These are phyloP conservation scores for Puccinia sorghi DNA, from an alignment of 1,284 basidiomycete species.

Conservation along the genomic window DNA sequence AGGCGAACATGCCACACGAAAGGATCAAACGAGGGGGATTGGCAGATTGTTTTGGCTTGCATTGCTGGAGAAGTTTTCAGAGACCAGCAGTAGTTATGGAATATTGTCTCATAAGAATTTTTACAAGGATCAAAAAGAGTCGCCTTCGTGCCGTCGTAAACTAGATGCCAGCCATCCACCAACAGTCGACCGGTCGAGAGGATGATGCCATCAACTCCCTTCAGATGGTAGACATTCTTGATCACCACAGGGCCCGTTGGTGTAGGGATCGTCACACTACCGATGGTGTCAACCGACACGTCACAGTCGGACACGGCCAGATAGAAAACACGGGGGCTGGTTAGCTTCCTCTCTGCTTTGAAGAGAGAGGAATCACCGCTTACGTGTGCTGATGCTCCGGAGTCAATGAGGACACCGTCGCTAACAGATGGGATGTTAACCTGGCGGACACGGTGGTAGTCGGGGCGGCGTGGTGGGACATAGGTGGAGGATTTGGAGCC, in stretches of 20 bases:
- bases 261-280: constrained; percentile 2
- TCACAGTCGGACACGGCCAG: background rate
- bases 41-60: background rate
- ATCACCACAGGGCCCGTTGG: background rate
- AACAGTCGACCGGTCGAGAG: background rate
- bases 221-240: background rate
- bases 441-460: background rate
- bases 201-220: background rate
- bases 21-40: background rate
- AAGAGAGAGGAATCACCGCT: background rate
- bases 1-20: constrained; percentile 2
- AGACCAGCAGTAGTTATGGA: background rate
- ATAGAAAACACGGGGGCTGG: background rate
- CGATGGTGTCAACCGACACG: background rate
- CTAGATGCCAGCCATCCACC: background rate
- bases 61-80: background rate
- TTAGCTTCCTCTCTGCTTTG: background rate
- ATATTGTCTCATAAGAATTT: background rate
- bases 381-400: background rate
- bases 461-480: background rate
- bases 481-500: background rate
- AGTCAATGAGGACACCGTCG: background rate
- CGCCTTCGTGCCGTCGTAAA: background rate
- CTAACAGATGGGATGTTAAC: background rate
- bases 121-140: background rate